Conservation (phyloP, 208 protist genomes). For the Wallacemonas sp. region DNA sequence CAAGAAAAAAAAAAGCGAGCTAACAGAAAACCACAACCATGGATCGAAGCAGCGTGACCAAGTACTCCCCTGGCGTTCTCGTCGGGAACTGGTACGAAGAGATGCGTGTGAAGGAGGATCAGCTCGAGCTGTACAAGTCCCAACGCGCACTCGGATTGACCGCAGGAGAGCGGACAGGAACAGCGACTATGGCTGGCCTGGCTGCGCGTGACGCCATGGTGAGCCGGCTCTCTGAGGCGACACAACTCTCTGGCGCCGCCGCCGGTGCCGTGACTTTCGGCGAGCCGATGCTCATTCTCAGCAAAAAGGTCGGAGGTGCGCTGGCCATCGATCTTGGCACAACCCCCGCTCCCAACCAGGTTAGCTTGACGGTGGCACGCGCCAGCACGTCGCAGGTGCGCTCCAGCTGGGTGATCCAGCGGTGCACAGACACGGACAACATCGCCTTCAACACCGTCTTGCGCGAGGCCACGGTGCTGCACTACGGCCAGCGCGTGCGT, state of each 20-base stretch:
- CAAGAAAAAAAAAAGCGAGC: not conserved
- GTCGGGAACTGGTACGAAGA: slow-evolving; percentile 91
- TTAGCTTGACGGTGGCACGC: slow-evolving; percentile 21
- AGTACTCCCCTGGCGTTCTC: slow-evolving; percentile 83
- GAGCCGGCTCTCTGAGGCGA: slow-evolving; percentile 31
- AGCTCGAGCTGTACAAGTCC: slow-evolving; percentile 60
- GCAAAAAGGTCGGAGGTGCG: slow-evolving; percentile 35
- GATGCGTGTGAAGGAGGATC: slow-evolving; percentile 65
- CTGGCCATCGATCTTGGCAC: slow-evolving; percentile 58
- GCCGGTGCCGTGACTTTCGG: slow-evolving; percentile 56
- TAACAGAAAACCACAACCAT: slow-evolving; percentile 22
- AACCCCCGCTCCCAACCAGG: slow-evolving; percentile 20
- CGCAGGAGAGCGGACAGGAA: slow-evolving; percentile 2
- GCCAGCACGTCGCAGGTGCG: slow-evolving; percentile 44
- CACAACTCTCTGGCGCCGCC: slow-evolving; percentile 17
- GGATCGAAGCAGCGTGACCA: slow-evolving; percentile 30
- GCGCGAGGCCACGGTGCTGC: slow-evolving; percentile 49
- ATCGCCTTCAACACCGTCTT: slow-evolving; percentile 49
- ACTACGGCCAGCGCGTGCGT: slow-evolving; percentile 87
- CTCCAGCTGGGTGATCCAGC: slow-evolving; percentile 69
- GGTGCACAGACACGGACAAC: slow-evolving; percentile 74
- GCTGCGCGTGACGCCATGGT: slow-evolving; percentile 13
- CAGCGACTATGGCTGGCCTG: slow-evolving; percentile 1
- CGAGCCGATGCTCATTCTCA: slow-evolving; percentile 51
- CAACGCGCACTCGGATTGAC: slow-evolving; percentile 16